Percentiles rank a stretch among this genome's conserved stretches.
These are phyloP conservation scores for Epichloe aotearoae DNA, from an alignment of 2,329 filamentous ascomycete genomes.

Conservation along the genomic window DNA sequence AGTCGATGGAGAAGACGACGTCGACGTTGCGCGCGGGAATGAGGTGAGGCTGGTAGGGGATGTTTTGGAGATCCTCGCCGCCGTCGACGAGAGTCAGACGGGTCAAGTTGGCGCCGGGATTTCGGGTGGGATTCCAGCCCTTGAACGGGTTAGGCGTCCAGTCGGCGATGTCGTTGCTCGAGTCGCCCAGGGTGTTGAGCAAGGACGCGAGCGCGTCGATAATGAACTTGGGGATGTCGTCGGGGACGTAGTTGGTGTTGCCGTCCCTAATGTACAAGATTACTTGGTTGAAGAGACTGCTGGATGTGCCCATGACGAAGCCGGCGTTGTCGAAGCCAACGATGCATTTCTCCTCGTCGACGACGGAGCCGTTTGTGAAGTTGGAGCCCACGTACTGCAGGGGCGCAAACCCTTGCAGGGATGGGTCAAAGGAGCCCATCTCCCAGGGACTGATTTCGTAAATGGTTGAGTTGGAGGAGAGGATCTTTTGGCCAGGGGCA, in stretches of 20 bases:
- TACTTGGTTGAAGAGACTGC: constrained; percentile 62
- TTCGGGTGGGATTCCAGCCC: constrained; percentile 34
- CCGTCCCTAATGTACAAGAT: constrained; percentile 52
- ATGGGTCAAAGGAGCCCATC: constrained; percentile 50
- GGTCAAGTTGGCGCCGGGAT: constrained; percentile 28
- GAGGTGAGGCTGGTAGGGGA: constrained; percentile 57
- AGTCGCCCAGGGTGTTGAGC: constrained; percentile 39
- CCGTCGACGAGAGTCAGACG: constrained; percentile 66
- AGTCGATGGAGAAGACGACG: constrained; percentile 53
- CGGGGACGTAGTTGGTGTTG: constrained; percentile 33
- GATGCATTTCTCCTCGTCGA: constrained; percentile 32
- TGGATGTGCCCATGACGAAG: constrained; percentile 72
- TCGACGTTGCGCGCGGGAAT: constrained; percentile 39
- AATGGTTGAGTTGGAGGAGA: constrained; percentile 43
- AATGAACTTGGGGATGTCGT: constrained; percentile 30
- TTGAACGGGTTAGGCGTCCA: constrained; percentile 48
- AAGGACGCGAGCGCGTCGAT: constrained; percentile 34
- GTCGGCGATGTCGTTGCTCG: constrained; percentile 63
- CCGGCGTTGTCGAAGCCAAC: constrained; percentile 66
- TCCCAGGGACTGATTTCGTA: constrained; percentile 56
- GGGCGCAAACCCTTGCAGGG: constrained; percentile 45
- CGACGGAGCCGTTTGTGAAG: constrained; percentile 35
- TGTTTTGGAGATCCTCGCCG: constrained; percentile 66
- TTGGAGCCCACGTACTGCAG: constrained; percentile 47
- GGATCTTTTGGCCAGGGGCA: constrained; percentile 27